Percentiles rank a stretch among this genome's conserved stretches.
Evolutionary conservation across 495 filamentous ascomycete genomes (phyloP).

Genomic region (Aspergillus leporis): DNA sequence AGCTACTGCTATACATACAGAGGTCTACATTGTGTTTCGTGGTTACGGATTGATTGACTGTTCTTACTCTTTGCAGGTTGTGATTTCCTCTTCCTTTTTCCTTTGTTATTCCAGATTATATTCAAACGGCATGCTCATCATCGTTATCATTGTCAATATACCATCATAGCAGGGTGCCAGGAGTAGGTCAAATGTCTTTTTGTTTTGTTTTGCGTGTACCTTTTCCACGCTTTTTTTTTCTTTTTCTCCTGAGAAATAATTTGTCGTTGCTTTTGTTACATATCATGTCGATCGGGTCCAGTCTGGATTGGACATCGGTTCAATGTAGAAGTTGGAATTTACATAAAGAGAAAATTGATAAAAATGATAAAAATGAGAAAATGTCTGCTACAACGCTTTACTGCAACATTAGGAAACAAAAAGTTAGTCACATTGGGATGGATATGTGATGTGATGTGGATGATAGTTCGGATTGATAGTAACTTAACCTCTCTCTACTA

Average conservation of each 20-base stretch:
- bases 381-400: not conserved
- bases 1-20: slow-evolving; percentile 12
- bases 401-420: not conserved
- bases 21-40: not conserved
- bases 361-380: slow-evolving; percentile 12
- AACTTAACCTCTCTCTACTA: no score
- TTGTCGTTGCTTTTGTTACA: slow-evolving; percentile 19
- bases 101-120: slow-evolving; percentile 23
- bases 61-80: slow-evolving; percentile 2
- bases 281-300: slow-evolving; percentile 16
- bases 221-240: slow-evolving; percentile 15
- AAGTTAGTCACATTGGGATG: no score
- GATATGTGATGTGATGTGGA: no score
- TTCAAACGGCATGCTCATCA: slow-evolving; percentile 25
- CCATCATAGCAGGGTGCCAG: slow-evolving; percentile 34
- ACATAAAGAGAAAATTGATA: slow-evolving; percentile 21
- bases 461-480: no score
- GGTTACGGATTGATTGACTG: slow-evolving; percentile 5
- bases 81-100: slow-evolving; percentile 15
- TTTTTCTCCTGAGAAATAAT: slow-evolving; percentile 11
- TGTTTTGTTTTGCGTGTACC: slow-evolving; percentile 16
- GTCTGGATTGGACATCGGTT: slow-evolving; percentile 16
- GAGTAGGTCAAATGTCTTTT: slow-evolving; percentile 27
- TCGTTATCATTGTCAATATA: slow-evolving; percentile 30
- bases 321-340: slow-evolving; percentile 29